Evolutionary conservation across 106 monocot species (phyloP).

Genomic region (Hemerocallis citrina): DNA sequence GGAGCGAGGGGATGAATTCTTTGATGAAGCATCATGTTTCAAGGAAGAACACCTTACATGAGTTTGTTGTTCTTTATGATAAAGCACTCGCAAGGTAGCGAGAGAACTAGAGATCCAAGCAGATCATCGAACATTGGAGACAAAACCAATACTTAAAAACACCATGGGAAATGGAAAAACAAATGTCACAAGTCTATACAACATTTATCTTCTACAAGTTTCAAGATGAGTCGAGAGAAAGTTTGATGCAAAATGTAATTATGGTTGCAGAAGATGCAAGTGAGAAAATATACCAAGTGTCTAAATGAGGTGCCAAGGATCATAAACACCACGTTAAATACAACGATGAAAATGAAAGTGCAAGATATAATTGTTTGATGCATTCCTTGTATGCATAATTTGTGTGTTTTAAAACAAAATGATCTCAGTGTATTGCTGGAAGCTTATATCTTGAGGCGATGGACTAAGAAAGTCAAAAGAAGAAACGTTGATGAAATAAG

Average conservation of each 20-base stretch:
- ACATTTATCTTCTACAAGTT: not conserved
- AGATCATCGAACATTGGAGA: not conserved
- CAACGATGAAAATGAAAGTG: not conserved
- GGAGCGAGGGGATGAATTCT: not conserved
- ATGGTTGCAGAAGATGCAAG: not conserved
- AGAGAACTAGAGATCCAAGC: not conserved
- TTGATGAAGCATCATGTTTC: not conserved
- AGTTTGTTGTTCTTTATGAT: not conserved
- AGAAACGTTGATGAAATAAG: not conserved
- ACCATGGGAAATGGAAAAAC: not conserved
- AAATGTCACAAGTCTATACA: not conserved
- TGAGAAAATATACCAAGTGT: not conserved
- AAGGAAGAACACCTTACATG: not conserved
- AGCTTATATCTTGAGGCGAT: not conserved
- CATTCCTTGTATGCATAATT: not conserved
- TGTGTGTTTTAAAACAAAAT: not conserved
- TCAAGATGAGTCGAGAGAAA: not conserved
- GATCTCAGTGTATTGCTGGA: not conserved
- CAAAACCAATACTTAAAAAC: not conserved
- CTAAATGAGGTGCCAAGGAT: not conserved
- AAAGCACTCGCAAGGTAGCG: not conserved
- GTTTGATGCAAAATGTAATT: not conserved
- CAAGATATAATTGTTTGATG: not conserved
- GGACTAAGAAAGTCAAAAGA: not conserved
- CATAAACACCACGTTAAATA: not conserved